Conservation (phyloP, 495 filamentous ascomycete species). For the Staphylotrichum longicolle region DNA sequence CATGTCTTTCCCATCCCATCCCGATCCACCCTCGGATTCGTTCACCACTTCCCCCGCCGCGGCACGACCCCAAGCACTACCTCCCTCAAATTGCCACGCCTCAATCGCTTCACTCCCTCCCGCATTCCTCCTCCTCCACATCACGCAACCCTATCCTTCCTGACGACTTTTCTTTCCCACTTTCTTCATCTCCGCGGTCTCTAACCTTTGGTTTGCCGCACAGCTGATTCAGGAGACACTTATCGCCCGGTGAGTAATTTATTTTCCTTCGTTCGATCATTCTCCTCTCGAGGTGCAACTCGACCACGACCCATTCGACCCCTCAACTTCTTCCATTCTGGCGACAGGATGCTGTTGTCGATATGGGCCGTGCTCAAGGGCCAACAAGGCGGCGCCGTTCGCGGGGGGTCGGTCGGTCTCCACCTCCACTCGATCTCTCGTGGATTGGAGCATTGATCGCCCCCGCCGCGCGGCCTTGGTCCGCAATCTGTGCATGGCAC, state of each 20-base stretch:
- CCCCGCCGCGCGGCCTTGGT: slow-evolving; percentile 12
- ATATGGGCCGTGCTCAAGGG: slow-evolving; percentile 20
- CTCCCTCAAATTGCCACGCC: slow-evolving; percentile 35
- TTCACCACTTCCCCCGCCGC: slow-evolving; percentile 33
- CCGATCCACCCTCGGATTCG: slow-evolving; percentile 39
- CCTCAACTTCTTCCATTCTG: not conserved
- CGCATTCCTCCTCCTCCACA: slow-evolving; percentile 26
- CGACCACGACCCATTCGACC: not conserved
- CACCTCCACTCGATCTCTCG: slow-evolving; percentile 9
- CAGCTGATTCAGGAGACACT: slow-evolving; percentile 53
- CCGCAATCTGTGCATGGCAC: not conserved
- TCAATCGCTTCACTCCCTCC: slow-evolving; percentile 30
- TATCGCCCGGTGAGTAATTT: slow-evolving; percentile 49
- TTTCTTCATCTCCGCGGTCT: slow-evolving; percentile 26
- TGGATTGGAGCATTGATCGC: slow-evolving; percentile 8
- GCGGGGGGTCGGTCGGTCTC: slow-evolving; percentile 12
- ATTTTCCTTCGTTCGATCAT: not conserved
- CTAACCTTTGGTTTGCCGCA: slow-evolving; percentile 41
- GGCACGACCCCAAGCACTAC: slow-evolving; percentile 29
- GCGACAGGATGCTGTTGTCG: slow-evolving; percentile 9
- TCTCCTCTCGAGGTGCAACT: not conserved
- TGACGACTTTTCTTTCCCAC: slow-evolving; percentile 21
- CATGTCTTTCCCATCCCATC: slow-evolving; percentile 43
- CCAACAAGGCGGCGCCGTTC: slow-evolving; percentile 9
- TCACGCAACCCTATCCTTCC: slow-evolving; percentile 12